Evolutionary conservation across 2,329 filamentous ascomycete genomes (phyloP).

Genomic region (Ophiostoma quercus): DNA sequence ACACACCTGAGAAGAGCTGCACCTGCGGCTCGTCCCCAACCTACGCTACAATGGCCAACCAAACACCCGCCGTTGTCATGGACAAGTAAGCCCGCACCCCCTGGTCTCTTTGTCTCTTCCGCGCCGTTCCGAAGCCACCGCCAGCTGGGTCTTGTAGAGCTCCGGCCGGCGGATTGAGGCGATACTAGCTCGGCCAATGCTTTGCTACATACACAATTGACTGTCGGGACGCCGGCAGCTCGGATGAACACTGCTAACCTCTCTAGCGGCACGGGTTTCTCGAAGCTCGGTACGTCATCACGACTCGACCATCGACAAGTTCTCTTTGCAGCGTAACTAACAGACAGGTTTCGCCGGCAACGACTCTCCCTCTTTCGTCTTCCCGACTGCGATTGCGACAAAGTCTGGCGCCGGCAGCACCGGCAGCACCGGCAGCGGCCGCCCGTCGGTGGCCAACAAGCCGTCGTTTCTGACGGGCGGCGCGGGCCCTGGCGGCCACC

Average conservation of each 20-base stretch:
- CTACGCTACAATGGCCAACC: slow-evolving; percentile 71
- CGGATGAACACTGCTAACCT: slow-evolving; percentile 35
- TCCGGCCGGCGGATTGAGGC: not conserved
- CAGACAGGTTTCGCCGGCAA: slow-evolving; percentile 89
- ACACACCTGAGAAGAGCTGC: slow-evolving; percentile 19
- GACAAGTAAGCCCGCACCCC: slow-evolving; percentile 78
- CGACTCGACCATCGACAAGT: too few species aligned
- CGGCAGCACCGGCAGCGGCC: slow-evolving; percentile 75
- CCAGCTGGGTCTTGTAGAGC: slow-evolving; percentile 15
- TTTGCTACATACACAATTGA: not conserved
- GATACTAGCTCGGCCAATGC: not conserved
- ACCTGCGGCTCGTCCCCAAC: slow-evolving; percentile 16
- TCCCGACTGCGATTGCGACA: slow-evolving; percentile 96
- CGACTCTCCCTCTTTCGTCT: slow-evolving; percentile 98
- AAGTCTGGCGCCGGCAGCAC: slow-evolving; percentile 69
- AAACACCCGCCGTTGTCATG: slow-evolving; percentile 99
- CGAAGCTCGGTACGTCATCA: slow-evolving; percentile 76
- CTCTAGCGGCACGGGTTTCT: slow-evolving; percentile 92
- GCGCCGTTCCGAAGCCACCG: slow-evolving; percentile 22
- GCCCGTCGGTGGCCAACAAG: slow-evolving; percentile 88
- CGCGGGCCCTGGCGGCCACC: slow-evolving; percentile 72
- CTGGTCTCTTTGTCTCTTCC: slow-evolving; percentile 23
- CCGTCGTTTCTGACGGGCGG: slow-evolving; percentile 91
- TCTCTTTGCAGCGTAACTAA: too few species aligned
- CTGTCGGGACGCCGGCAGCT: not conserved